phyloP scores from a whole-genome alignment of 2,329 filamentous ascomycete genomes.

The Calonectria crousiana region DNA sequence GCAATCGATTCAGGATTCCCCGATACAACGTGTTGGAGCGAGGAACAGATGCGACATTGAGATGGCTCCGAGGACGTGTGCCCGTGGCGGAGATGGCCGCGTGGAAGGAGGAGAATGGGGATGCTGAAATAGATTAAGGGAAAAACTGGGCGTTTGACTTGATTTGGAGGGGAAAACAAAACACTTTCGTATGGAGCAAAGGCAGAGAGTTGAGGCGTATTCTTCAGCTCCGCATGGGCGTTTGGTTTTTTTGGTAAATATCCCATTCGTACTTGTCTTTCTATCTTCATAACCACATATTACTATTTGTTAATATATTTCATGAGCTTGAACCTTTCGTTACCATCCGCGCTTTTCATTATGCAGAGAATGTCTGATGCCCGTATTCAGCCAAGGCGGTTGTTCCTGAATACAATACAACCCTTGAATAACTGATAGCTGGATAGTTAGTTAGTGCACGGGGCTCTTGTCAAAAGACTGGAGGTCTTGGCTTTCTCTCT shows the following conservation, averaged over 20 bases:
- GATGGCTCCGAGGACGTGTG: constrained; percentile 84
- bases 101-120: constrained; percentile 64
- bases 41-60: constrained; percentile 86
- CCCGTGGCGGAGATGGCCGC: constrained; percentile 70
- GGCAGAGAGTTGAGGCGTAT: constrained; percentile 9
- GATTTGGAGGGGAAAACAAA: constrained; percentile 9
- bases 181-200: constrained; percentile 1
- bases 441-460: no score
- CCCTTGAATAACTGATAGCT: no score
- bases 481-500: no score
- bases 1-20: constrained; percentile 90
- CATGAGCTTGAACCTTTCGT: not conserved
- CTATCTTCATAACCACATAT: constrained; percentile 20
- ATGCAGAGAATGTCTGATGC: not conserved
- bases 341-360: not conserved
- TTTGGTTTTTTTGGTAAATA: constrained; percentile 24
- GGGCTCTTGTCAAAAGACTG: no score
- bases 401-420: not conserved
- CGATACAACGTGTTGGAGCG: constrained; percentile 86
- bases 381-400: not conserved
- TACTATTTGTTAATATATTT: constrained; percentile 10
- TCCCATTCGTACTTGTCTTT: constrained; percentile 11
- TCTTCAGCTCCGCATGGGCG: constrained; percentile 3
- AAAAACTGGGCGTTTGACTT: constrained; percentile 10
- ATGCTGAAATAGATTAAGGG: constrained; percentile 43